phyloP scores from a whole-genome alignment of 352 stramenopile genomes.

The Nothophytophthora sp. region DNA sequence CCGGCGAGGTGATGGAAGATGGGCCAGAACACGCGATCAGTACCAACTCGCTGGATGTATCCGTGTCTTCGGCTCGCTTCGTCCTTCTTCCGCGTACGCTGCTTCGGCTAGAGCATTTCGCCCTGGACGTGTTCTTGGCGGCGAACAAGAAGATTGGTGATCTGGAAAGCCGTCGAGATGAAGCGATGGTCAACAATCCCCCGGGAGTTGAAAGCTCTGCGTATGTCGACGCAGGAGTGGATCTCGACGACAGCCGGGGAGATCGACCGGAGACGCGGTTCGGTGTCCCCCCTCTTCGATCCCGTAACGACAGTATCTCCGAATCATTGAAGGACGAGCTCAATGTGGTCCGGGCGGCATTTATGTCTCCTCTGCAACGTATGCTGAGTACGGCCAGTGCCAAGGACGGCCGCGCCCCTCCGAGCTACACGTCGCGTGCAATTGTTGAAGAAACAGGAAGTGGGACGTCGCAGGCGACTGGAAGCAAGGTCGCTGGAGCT shows the following conservation, averaged over 20 bases:
- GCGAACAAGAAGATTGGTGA: slow-evolving; percentile 41
- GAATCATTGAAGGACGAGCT: slow-evolving; percentile 52
- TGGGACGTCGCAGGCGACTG: slow-evolving; percentile 5
- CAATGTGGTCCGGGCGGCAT: slow-evolving; percentile 28
- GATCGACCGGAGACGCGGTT: slow-evolving; percentile 29
- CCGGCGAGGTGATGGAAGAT: background rate
- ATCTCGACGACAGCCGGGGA: slow-evolving; percentile 22
- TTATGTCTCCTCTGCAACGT: slow-evolving; percentile 45
- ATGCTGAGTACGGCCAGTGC: slow-evolving; percentile 39
- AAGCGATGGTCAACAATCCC: slow-evolving; percentile 28
- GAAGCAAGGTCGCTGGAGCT: slow-evolving; percentile 4
- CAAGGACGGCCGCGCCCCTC: slow-evolving; percentile 23
- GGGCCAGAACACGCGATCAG: slow-evolving; percentile 14
- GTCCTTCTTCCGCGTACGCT: slow-evolving; percentile 53
- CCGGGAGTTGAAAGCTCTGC: slow-evolving; percentile 16
- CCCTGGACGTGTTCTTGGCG: slow-evolving; percentile 47
- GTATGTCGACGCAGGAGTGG: slow-evolving; percentile 31
- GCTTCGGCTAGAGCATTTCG: slow-evolving; percentile 60
- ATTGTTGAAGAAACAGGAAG: slow-evolving; percentile 30
- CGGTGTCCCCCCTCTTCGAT: slow-evolving; percentile 24
- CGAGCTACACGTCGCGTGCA: slow-evolving; percentile 24
- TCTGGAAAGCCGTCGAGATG: slow-evolving; percentile 41
- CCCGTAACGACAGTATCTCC: slow-evolving; percentile 55
- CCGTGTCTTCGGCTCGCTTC: slow-evolving; percentile 45
- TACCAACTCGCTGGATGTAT: slow-evolving; percentile 29